Conservation (phyloP, 768 basidiomycete species). For the Agaricus bisporus region DNA sequence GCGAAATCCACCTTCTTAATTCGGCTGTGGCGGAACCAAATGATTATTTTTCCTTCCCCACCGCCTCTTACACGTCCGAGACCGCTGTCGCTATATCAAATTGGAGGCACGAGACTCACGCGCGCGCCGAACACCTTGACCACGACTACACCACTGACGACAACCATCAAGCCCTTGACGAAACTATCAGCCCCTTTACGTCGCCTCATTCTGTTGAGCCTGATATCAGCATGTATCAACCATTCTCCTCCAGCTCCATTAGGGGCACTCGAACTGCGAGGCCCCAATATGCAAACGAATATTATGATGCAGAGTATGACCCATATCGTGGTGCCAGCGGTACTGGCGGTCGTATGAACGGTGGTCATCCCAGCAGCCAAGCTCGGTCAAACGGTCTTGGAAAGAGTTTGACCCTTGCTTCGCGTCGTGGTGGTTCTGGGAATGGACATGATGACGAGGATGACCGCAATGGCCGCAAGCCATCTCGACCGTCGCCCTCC, state of each 20-base stretch:
- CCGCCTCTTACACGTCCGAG: constrained; percentile 15
- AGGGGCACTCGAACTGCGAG: not conserved
- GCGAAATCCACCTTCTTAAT: constrained; percentile 11
- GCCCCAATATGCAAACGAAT: constrained; percentile 8
- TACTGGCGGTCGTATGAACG: not conserved
- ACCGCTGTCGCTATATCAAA: constrained; percentile 13
- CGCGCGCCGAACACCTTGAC: not conserved
- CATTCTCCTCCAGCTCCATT: constrained; percentile 29
- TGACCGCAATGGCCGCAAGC: constrained; percentile 29
- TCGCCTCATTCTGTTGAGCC: constrained; percentile 11
- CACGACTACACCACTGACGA: not conserved
- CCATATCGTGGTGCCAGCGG: constrained; percentile 1
- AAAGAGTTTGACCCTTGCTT: not conserved
- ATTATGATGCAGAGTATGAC: constrained; percentile 5
- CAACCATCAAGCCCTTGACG: not conserved
- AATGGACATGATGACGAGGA: constrained; percentile 27
- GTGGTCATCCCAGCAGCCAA: not conserved
- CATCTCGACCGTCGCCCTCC: constrained; percentile 9
- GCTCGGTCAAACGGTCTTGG: not conserved
- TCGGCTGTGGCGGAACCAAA: constrained; percentile 16
- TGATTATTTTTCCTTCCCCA: constrained; percentile 17
- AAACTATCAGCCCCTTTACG: not conserved
- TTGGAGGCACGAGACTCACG: constrained; percentile 9
- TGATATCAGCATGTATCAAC: constrained; percentile 21
- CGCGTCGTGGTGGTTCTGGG: constrained; percentile 13